Percentiles rank a stretch among this genome's conserved stretches.
Evolutionary conservation across 2,329 filamentous ascomycete genomes (phyloP).

Genomic region (Sporothrix euskadiensis): DNA sequence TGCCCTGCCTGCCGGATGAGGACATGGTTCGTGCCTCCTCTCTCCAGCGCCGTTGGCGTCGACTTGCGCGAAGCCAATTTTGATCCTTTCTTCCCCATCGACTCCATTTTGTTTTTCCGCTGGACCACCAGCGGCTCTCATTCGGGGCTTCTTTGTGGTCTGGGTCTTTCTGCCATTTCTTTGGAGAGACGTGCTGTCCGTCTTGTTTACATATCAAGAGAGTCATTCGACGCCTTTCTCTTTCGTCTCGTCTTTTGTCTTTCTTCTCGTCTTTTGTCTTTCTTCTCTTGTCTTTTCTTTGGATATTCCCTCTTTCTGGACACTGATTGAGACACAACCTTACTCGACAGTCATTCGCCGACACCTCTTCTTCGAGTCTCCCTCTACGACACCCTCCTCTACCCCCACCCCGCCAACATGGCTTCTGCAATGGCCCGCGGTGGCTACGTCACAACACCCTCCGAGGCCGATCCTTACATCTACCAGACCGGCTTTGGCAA

Average conservation of each 20-base stretch:
- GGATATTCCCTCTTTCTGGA: not conserved
- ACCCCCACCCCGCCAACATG: not conserved
- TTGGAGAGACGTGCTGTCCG: not conserved
- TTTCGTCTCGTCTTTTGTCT: not conserved
- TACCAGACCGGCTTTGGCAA: constrained; percentile 62
- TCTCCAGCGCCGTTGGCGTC: not conserved
- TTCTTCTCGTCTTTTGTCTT: not conserved
- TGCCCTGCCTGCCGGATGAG: not conserved
- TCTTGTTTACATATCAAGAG: constrained; percentile 12
- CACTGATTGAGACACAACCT: not conserved
- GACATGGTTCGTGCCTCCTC: not conserved
- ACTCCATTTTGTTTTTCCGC: not conserved
- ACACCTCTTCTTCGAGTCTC: not conserved
- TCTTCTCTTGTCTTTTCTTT: not conserved
- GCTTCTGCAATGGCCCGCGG: constrained; percentile 24
- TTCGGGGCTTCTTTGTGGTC: not conserved
- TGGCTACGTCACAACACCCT: constrained; percentile 16
- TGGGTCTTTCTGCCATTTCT: not conserved
- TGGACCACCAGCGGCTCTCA: not conserved
- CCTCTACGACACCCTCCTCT: not conserved
- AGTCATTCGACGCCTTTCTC: not conserved
- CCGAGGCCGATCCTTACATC: constrained; percentile 45
- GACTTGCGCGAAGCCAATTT: not conserved
- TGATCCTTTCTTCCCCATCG: not conserved
- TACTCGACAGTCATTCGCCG: not conserved